Evolutionary conservation across 164 flowering plant species (phyloP).

Genomic region (Litsea cubeba): DNA sequence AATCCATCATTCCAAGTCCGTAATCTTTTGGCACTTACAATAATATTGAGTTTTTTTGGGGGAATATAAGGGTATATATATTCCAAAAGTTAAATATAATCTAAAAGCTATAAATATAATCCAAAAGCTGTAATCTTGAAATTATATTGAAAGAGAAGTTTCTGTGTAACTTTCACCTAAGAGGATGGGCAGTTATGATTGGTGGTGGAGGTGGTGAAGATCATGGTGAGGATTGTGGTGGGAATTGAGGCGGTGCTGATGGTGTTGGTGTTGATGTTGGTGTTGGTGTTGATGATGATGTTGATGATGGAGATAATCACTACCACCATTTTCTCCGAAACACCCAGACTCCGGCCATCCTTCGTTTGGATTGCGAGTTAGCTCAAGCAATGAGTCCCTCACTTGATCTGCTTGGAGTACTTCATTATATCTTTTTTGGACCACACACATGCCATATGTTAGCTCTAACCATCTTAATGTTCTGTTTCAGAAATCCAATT

Average conservation of each 20-base stretch:
- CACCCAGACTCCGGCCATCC: constrained; percentile 29
- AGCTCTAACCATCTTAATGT: too few relatives aligned
- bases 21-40: too few relatives aligned
- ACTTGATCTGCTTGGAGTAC: constrained; percentile 70
- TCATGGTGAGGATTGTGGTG: constrained; percentile 10
- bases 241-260: constrained; percentile 8
- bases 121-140: too few relatives aligned
- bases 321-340: constrained; percentile 19
- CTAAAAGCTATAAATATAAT: too few relatives aligned
- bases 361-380: constrained; percentile 44
- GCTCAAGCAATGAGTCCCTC: constrained; percentile 71
- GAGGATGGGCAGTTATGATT: not conserved
- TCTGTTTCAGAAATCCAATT: too few relatives aligned
- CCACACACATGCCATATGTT: not conserved
- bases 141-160: too few relatives aligned
- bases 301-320: constrained; percentile 18
- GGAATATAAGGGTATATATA: too few relatives aligned
- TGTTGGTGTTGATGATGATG: constrained; percentile 26
- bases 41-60: too few relatives aligned
- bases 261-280: constrained; percentile 17
- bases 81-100: too few relatives aligned
- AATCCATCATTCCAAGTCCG: too few relatives aligned
- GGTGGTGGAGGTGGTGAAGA: constrained; percentile 9
- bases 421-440: constrained; percentile 69
- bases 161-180: too few relatives aligned